These are phyloP conservation scores for Mycena alexandri DNA, from an alignment of 768 basidiomycete species.

Conservation along the genomic window DNA sequence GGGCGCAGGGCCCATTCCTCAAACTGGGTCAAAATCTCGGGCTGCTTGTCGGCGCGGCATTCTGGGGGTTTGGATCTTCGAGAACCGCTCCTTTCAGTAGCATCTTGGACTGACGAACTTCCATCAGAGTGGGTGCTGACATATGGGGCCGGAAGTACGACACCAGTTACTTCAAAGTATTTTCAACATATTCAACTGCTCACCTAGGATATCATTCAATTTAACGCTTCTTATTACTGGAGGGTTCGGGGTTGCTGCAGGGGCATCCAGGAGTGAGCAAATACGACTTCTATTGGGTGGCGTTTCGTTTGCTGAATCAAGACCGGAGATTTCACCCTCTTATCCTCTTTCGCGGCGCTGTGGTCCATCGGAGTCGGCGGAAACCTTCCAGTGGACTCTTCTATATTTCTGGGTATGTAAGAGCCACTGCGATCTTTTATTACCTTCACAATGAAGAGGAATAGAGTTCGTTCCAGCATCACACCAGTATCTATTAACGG, in stretches of 20 bases:
- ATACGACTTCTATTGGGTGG: too few relatives aligned
- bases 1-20: constrained; percentile 60
- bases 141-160: constrained; percentile 21
- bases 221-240: constrained; percentile 66
- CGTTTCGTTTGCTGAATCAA: too few relatives aligned
- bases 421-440: constrained; percentile 14
- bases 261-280: constrained; percentile 49
- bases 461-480: constrained; percentile 64
- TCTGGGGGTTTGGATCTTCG: constrained; percentile 2
- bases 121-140: constrained; percentile 11
- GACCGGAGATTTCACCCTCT: constrained; percentile 53
- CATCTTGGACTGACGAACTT: neutral
- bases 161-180: too few relatives aligned
- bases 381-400: constrained; percentile 69
- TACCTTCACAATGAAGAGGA: constrained; percentile 15
- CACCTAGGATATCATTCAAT: constrained; percentile 15
- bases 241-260: constrained; percentile 65
- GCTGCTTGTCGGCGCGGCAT: constrained; percentile 56
- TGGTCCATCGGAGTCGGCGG: constrained; percentile 65
- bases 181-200: too few relatives aligned
- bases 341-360: constrained; percentile 61
- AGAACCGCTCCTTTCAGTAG: too few relatives aligned
- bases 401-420: constrained; percentile 61
- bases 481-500: constrained; percentile 70
- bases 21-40: constrained; percentile 67